phyloP scores from a whole-genome alignment of 257 asterid genomes.

The Solanum ahanhuiri region DNA sequence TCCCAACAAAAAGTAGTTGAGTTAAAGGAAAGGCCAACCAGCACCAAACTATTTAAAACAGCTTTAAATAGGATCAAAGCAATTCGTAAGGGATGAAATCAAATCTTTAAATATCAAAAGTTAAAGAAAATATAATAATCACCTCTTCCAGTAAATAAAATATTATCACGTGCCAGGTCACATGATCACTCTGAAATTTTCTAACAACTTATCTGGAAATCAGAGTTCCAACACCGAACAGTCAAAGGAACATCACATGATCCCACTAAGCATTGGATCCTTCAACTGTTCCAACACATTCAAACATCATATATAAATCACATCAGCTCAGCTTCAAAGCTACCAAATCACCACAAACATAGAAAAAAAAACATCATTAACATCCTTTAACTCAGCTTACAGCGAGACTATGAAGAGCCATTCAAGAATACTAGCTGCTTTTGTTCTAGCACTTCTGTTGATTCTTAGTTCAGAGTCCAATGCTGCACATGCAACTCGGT shows the following conservation, averaged over 20 bases:
- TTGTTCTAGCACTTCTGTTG: conserved; percentile 29
- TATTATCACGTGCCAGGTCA: conserved; percentile 45
- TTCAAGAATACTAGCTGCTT: conserved; percentile 16
- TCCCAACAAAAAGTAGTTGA: not conserved
- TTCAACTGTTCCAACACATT: not conserved
- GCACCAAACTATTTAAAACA: not conserved
- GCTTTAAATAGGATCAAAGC: conserved; percentile 12
- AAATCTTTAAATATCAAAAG: not conserved
- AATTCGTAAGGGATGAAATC: not conserved
- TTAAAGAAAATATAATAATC: not conserved
- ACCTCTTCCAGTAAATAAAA: conserved; percentile 12
- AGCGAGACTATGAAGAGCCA: conserved; percentile 17
- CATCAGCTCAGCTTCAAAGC: conserved; percentile 10
- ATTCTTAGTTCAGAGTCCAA: conserved; percentile 23
- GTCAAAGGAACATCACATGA: conserved; percentile 56
- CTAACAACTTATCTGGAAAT: conserved; percentile 30
- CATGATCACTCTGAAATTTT: conserved; percentile 31
- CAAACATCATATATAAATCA: not conserved
- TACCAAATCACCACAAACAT: not conserved
- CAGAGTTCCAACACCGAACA: conserved; percentile 30
- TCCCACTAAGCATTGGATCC: conserved; percentile 41
- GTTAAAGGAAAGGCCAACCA: not conserved
- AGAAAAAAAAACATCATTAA: not conserved
- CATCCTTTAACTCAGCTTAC: not conserved
- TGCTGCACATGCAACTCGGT: conserved; percentile 18